phyloP scores from a whole-genome alignment of 352 stramenopile species.

The Phytopythium cucurbitacearum region DNA sequence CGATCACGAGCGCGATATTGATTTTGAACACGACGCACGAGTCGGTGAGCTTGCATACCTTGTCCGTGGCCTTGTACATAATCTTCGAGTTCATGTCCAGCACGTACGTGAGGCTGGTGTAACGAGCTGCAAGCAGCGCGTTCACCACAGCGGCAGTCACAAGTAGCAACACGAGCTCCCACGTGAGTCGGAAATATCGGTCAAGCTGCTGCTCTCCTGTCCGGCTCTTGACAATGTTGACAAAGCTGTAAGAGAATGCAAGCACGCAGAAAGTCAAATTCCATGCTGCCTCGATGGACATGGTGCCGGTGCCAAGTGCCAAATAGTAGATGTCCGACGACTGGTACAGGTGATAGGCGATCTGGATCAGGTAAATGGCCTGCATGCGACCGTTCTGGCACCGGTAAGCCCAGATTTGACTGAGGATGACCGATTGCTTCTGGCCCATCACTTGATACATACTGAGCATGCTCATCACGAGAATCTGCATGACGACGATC shows the following conservation, averaged over 20 bases:
- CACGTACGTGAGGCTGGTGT: constrained; percentile 16
- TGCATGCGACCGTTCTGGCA: constrained; percentile 16
- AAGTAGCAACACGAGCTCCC: constrained; percentile 20
- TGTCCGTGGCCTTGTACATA: constrained; percentile 14
- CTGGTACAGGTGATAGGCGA: constrained; percentile 21
- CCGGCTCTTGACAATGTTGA: constrained; percentile 18
- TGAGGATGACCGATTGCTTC: constrained; percentile 16
- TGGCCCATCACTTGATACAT: constrained; percentile 24
- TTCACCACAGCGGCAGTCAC: constrained; percentile 9
- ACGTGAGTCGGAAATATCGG: constrained; percentile 25
- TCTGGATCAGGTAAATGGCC: constrained; percentile 16
- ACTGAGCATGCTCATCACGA: constrained; percentile 14
- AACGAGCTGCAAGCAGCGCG: constrained; percentile 7
- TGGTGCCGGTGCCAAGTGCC: constrained; percentile 26
- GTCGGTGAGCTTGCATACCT: constrained; percentile 20
- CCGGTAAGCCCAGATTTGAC: constrained; percentile 21
- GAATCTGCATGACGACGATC: constrained; percentile 6
- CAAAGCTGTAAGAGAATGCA: constrained; percentile 19
- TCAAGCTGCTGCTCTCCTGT: constrained; percentile 24
- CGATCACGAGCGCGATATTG: constrained; percentile 12
- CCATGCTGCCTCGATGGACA: constrained; percentile 30
- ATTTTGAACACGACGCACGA: constrained; percentile 19
- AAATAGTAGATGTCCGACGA: constrained; percentile 28
- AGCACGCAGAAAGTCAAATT: constrained; percentile 33
- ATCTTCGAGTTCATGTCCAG: constrained; percentile 17